A percentile compares a stretch with the other conserved stretches of the same genome.
Conservation (phyloP, 805 yeast genomes). For the Pichia paraexigua region DNA sequence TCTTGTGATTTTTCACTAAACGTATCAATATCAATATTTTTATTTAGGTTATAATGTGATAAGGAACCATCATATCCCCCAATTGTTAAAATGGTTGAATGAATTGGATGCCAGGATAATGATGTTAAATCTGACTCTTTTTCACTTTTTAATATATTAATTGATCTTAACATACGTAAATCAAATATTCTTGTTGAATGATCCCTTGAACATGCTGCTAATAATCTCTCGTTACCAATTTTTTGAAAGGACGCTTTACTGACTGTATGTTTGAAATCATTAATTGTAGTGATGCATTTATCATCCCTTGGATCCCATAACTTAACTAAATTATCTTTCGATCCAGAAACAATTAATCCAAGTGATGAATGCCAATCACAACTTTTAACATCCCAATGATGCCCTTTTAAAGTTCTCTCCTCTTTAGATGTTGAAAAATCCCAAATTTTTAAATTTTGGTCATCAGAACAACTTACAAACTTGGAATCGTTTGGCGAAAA, state of each 20-base stretch:
- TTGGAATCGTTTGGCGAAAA: slow-evolving; percentile 87
- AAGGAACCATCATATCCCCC: slow-evolving; percentile 90
- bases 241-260: slow-evolving; percentile 72
- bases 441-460: slow-evolving; percentile 86
- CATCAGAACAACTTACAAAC: slow-evolving; percentile 93
- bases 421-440: slow-evolving; percentile 82
- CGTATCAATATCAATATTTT: slow-evolving; percentile 30
- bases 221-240: slow-evolving; percentile 57
- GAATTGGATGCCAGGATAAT: slow-evolving; percentile 89
- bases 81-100: slow-evolving; percentile 67
- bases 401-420: slow-evolving; percentile 77
- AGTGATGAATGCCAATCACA: slow-evolving; percentile 94
- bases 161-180: slow-evolving; percentile 73
- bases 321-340: slow-evolving; percentile 88
- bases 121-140: slow-evolving; percentile 79
- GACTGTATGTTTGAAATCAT: slow-evolving; percentile 94
- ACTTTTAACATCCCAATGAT: slow-evolving; percentile 97
- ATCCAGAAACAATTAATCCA: slow-evolving; percentile 85
- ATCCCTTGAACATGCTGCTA: slow-evolving; percentile 87
- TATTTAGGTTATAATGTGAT: slow-evolving; percentile 63
- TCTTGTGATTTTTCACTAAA: neutral
- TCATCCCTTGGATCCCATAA: slow-evolving; percentile 93
- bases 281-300: slow-evolving; percentile 66
- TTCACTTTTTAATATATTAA: slow-evolving; percentile 58
- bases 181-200: slow-evolving; percentile 84